These are phyloP conservation scores for Aspergillus hiratsukae DNA, from an alignment of 2,329 filamentous ascomycete species.

Conservation along the genomic window DNA sequence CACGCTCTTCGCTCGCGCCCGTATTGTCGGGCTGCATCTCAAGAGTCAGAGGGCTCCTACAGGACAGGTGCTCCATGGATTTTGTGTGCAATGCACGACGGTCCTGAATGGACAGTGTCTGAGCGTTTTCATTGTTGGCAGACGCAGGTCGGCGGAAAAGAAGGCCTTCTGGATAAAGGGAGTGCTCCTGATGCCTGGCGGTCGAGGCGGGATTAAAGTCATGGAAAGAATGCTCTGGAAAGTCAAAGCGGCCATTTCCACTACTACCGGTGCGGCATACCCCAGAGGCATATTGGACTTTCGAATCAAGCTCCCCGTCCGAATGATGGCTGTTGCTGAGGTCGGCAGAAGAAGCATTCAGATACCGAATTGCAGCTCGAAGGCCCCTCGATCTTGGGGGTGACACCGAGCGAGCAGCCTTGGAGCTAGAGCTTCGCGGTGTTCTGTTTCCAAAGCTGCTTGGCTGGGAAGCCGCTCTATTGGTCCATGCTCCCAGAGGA, in stretches of 20 bases:
- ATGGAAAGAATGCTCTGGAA: not conserved
- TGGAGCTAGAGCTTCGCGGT: slow-evolving; percentile 19
- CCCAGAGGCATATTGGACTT: not conserved
- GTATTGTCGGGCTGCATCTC: slow-evolving; percentile 16
- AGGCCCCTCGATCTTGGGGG: slow-evolving; percentile 35
- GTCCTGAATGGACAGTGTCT: slow-evolving; percentile 31
- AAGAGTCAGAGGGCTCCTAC: slow-evolving; percentile 25
- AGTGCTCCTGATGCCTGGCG: not conserved
- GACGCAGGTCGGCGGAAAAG: slow-evolving; percentile 16
- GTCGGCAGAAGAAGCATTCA: slow-evolving; percentile 24
- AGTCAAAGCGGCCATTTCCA: not conserved
- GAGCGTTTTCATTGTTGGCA: slow-evolving; percentile 3
- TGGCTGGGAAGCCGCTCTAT: slow-evolving; percentile 33
- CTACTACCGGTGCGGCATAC: not conserved
- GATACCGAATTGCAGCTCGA: slow-evolving; percentile 34
- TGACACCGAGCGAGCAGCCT: slow-evolving; percentile 34
- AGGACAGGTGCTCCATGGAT: slow-evolving; percentile 21
- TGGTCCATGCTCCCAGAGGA: slow-evolving; percentile 22
- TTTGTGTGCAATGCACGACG: slow-evolving; percentile 34
- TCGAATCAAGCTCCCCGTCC: not conserved
- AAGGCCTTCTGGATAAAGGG: slow-evolving; percentile 5
- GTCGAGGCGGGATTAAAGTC: not conserved
- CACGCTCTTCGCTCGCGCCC: slow-evolving; percentile 8
- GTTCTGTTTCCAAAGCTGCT: slow-evolving; percentile 18
- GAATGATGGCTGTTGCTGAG: slow-evolving; percentile 7